Base-by-base conservation (phyloP, 2,329 filamentous ascomycete genomes). In the Microcyclospora pomicola region DNA sequence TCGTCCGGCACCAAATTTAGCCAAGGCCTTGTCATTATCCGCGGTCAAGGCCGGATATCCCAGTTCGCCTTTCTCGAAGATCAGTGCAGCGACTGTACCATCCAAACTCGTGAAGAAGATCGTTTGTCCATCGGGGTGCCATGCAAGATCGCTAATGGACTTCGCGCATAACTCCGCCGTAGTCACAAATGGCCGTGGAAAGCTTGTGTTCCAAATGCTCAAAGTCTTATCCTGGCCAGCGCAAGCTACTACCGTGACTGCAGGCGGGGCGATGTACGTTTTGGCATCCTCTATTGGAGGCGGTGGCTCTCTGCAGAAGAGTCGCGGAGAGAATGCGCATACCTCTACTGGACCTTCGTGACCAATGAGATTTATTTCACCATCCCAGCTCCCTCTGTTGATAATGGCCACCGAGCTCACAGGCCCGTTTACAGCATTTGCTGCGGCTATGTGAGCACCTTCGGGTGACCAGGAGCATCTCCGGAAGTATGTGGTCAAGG, bases 391-490 rank as follows among this genome's bases (percentile, higher is more conserved):
- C 13, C 83, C 81, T 49, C 91, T 80, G 55, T 91, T 86, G 39
- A 98, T 85, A 41, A 98, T 96, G 4, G 91, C 88, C 27, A 96
- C 88, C 0, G 88, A 94, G 63, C 85, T 95, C 15, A 98, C 91
- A 2, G 91, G 92, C 0, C 91, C 91, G 55, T 98, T 98, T 14
- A 94, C 87, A 0, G 91, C 87, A 58, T 98, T 98, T 6, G 91
- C 85, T 3, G 91, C 91, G 3, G 91, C 91, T 44, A 98, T 96
- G 52, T 96, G 88, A 52, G 88, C 87, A 6, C 91, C 91, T 58
- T 98, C 91, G 0, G 91, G 92, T 2, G 86, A 95, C 91, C 91
- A 98, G 1, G 88, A 96, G 58, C 87, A 96, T 46, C 91, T 72
- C 43, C 91, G 76, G 58, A 98, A 98, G 60, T 98, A 98, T 1